Conservation (phyloP, 805 yeast species). For the Saccharomycopsis olivae region DNA sequence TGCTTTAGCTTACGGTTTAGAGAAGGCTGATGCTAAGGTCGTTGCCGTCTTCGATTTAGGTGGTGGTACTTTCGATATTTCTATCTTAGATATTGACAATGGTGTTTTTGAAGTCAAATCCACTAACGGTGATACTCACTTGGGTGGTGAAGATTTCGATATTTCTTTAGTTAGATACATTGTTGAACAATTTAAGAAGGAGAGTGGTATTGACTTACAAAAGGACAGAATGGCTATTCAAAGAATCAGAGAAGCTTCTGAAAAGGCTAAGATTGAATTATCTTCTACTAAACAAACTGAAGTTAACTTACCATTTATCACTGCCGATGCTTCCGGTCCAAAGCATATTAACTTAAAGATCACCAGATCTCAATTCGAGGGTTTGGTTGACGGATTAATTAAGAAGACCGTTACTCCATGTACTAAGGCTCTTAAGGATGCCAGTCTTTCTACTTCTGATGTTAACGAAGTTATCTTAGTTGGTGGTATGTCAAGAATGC, state of each 20-base stretch:
- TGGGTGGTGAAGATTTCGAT: constrained; percentile 91
- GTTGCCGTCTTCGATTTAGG: constrained; percentile 97
- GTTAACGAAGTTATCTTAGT: constrained; percentile 75
- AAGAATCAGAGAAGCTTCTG: constrained; percentile 81
- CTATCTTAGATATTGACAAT: constrained; percentile 91
- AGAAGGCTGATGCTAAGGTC: constrained; percentile 63
- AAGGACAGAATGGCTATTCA: constrained; percentile 70
- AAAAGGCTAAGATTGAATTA: constrained; percentile 81
- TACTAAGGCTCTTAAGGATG: constrained; percentile 75
- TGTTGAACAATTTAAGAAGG: constrained; percentile 67
- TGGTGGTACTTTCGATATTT: constrained; percentile 98
- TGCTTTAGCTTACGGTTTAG: constrained; percentile 91
- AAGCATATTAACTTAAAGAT: constrained; percentile 66
- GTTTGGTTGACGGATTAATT: constrained; percentile 56
- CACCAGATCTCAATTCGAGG: constrained; percentile 58
- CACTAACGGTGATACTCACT: constrained; percentile 91
- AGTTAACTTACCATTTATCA: constrained; percentile 75
- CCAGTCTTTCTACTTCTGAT: constrained; percentile 53
- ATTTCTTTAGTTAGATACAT: constrained; percentile 78
- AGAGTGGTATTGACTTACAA: constrained; percentile 53
- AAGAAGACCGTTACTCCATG: constrained; percentile 68
- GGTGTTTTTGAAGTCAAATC: constrained; percentile 98
- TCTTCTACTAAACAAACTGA: constrained; percentile 64
- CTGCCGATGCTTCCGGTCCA: constrained; percentile 79
- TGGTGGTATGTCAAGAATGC: constrained; percentile 92